Conservation (phyloP, 2,329 filamentous ascomycete genomes). For the Trichoderma gracile region DNA sequence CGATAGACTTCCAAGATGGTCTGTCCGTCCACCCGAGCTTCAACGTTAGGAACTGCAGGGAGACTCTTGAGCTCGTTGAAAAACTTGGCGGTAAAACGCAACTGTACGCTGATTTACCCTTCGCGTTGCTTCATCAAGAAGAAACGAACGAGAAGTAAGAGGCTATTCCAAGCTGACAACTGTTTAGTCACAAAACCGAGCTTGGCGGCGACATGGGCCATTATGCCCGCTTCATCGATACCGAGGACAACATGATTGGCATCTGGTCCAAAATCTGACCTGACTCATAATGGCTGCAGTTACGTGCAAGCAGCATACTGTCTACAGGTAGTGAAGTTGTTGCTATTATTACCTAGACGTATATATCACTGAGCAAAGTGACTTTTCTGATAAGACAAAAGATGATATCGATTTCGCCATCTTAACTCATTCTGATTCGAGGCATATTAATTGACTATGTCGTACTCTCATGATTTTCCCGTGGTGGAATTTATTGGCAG, state of each 20-base stretch:
- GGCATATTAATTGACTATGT: neutral
- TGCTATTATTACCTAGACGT: neutral
- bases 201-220: constrained; percentile 40
- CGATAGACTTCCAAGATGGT: constrained; percentile 30
- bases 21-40: constrained; percentile 40
- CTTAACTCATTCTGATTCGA: neutral
- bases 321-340: neutral
- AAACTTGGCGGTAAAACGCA: constrained; percentile 39
- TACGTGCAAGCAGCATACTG: neutral
- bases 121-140: neutral
- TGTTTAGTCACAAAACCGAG: constrained; percentile 39
- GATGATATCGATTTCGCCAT: neutral
- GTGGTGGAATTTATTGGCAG: neutral
- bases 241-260: constrained; percentile 43
- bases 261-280: constrained; percentile 37
- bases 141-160: neutral
- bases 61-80: constrained; percentile 36
- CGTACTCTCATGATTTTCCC: neutral
- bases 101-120: constrained; percentile 37
- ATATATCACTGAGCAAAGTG: neutral
- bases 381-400: neutral
- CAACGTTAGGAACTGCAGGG: constrained; percentile 38
- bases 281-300: neutral
- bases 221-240: constrained; percentile 42
- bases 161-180: constrained; percentile 13